These are phyloP conservation scores for Cladosporium phlei DNA, from an alignment of 2,329 filamentous ascomycete genomes.

Conservation along the genomic window DNA sequence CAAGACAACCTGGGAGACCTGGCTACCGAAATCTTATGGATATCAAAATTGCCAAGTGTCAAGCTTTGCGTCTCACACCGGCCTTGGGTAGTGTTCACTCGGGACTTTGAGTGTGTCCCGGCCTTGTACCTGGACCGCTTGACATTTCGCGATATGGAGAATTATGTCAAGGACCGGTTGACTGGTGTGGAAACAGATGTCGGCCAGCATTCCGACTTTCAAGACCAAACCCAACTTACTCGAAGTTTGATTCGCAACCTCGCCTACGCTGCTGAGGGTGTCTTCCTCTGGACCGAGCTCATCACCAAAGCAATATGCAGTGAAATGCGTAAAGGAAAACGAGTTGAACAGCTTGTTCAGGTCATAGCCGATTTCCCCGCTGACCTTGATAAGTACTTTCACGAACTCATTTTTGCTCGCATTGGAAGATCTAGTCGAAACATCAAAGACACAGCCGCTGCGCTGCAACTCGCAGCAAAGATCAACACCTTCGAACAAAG, in stretches of 20 bases:
- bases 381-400: not conserved
- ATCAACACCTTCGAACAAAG: not conserved
- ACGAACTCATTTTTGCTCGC: not conserved
- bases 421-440: not conserved
- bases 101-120: not conserved
- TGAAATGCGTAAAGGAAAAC: not conserved
- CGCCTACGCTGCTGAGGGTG: not conserved
- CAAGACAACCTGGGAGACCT: not conserved
- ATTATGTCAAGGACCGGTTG: not conserved
- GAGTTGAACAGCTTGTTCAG: not conserved
- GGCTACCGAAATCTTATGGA: not conserved
- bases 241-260: not conserved
- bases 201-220: not conserved
- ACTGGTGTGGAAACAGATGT: not conserved
- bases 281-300: not conserved
- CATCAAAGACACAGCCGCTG: not conserved
- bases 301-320: not conserved
- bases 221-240: not conserved
- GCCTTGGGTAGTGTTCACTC: not conserved
- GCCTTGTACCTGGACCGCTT: not conserved
- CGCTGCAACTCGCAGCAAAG: not conserved
- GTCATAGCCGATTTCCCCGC: not conserved
- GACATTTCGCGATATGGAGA: not conserved
- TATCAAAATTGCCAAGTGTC: not conserved
- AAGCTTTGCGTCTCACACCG: not conserved